Base-by-base conservation (phyloP, 2,329 filamentous ascomycete species). In the Trematosphaeria pertusa region DNA sequence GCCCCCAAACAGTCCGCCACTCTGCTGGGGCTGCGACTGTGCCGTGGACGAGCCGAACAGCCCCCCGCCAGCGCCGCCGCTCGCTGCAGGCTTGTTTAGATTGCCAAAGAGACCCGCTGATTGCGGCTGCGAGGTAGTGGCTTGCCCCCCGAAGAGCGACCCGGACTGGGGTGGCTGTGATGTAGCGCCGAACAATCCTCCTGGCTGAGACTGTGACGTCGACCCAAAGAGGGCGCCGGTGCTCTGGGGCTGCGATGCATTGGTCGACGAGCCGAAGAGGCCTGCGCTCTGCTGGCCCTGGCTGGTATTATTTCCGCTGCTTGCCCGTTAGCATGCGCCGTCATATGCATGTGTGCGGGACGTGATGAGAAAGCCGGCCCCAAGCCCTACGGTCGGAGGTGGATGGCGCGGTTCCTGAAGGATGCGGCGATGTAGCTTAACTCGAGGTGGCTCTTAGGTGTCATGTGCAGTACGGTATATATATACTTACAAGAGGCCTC, bases 401-500 rank as follows among this genome's bases (percentile, higher is more conserved):
- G 37, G 36, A 51, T 43, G 43, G 48, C 42, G 35, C 36, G 37
- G 48, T 46, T 40, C 43, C 40, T 52, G 43, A 11, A 44, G 33
- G 44, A 52, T 52, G 44, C 40, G 40, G 21, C 43, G 24, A 28
- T 21, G 35, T 24, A 15, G 46, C 22, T 37, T 22, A 35, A 21
- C 14, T 43, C 38, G 9, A 36, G 3, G 35, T 22, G 19, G 5
- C 19, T 14, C 15, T 32, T 41, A 31, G 28, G 39, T 32, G 30
- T 14, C 12, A 21, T 14, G 21, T 18, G 30, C 26, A 32, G 46
- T 45, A 42, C 12, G 5, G 19, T 32, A 14, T 51, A 60, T 58
- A 58, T 52, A 48, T 20, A 71, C 76, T 68, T 68, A 79, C 77
- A 79, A 79, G 35, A 78, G 67, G 41, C 74, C 73, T 63, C 77